Evolutionary conservation across 306 rosid genomes (phyloP).

Genomic region (Trifolium pratense): DNA sequence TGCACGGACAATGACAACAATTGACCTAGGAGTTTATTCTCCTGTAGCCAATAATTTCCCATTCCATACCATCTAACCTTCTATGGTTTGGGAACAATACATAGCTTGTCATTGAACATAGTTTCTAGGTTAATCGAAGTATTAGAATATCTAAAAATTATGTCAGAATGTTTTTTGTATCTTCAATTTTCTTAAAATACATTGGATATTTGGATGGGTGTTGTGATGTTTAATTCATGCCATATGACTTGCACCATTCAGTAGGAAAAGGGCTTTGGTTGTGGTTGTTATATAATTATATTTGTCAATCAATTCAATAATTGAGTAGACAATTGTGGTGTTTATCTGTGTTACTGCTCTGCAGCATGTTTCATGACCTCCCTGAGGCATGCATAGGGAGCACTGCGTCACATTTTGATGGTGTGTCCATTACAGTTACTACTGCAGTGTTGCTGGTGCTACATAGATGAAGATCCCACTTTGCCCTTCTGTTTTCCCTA

Average conservation of each 20-base stretch:
- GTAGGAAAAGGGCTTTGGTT: not conserved
- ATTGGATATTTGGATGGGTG: not conserved
- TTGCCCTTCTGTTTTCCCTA: not conserved
- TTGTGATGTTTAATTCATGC: not conserved
- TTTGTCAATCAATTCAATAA: not conserved
- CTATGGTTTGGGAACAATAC: not conserved
- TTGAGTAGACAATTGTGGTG: not conserved
- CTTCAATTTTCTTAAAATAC: not conserved
- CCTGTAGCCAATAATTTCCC: not conserved
- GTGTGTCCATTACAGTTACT: not conserved
- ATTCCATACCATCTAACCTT: not conserved
- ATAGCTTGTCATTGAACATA: not conserved
- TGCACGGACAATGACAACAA: not conserved
- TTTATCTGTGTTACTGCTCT: not conserved
- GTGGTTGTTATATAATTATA: not conserved
- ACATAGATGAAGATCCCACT: conserved; percentile 9
- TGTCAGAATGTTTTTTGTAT: not conserved
- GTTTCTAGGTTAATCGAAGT: not conserved
- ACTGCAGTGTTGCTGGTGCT: not conserved
- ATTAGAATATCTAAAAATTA: not conserved
- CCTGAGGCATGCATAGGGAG: not conserved
- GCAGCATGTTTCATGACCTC: not conserved
- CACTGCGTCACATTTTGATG: not conserved
- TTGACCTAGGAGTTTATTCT: not conserved
- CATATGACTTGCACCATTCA: conserved; percentile 1